A percentile compares a stretch with the other conserved stretches of the same genome.
Evolutionary conservation across 805 yeast species (phyloP).

Genomic region (Kazachstania martiniae): DNA sequence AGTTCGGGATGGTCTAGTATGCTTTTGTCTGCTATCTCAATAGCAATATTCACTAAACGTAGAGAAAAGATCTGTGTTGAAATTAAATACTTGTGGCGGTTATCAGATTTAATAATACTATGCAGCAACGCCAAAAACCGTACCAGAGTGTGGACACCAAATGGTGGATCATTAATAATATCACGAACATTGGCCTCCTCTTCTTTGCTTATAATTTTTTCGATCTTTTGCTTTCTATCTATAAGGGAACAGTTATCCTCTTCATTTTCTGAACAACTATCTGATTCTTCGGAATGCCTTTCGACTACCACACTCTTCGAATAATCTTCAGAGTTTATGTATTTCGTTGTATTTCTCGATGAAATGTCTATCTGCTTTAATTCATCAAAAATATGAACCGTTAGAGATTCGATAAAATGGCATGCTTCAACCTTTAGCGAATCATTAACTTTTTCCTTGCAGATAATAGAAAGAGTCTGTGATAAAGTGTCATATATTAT

Average conservation of each 20-base stretch:
- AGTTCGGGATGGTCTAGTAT: slow-evolving; percentile 54
- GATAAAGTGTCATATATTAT: slow-evolving; percentile 81
- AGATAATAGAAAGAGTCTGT: slow-evolving; percentile 82
- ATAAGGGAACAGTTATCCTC: slow-evolving; percentile 2
- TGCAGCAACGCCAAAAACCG: slow-evolving; percentile 68
- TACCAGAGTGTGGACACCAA: slow-evolving; percentile 63
- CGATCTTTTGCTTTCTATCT: slow-evolving; percentile 1
- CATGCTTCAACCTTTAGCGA: slow-evolving; percentile 84
- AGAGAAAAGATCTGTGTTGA: slow-evolving; percentile 77
- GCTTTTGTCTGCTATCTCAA: slow-evolving; percentile 67
- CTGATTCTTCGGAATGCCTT: not conserved
- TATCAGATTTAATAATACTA: slow-evolving; percentile 71
- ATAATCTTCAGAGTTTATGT: slow-evolving; percentile 17
- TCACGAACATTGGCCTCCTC: slow-evolving; percentile 9
- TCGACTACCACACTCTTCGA: slow-evolving; percentile 8
- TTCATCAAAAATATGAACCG: slow-evolving; percentile 55
- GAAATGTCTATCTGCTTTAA: slow-evolving; percentile 34
- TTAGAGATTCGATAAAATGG: slow-evolving; percentile 59
- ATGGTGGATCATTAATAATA: slow-evolving; percentile 31
- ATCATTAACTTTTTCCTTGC: slow-evolving; percentile 85
- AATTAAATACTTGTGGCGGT: slow-evolving; percentile 78
- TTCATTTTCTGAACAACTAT: slow-evolving; percentile 1
- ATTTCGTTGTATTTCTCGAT: slow-evolving; percentile 5
- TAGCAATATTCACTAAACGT: slow-evolving; percentile 59
- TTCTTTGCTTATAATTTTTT: slow-evolving; percentile 1